A percentile compares a stretch with the other conserved stretches of the same genome.
phyloP scores from a whole-genome alignment of 1,284 basidiomycete genomes.

The Pseudozyma sp. region DNA sequence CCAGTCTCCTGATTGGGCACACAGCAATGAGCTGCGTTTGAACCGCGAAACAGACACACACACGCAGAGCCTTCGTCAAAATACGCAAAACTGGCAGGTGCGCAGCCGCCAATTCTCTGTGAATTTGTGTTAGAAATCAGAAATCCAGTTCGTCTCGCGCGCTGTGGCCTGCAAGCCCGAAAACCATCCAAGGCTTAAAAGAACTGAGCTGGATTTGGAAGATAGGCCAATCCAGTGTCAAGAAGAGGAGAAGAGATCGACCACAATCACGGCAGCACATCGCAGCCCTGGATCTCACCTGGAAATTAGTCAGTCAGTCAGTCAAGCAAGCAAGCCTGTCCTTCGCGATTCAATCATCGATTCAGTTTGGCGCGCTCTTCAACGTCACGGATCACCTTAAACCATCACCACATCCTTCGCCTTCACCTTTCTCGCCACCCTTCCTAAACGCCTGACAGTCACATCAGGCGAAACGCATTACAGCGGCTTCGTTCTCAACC shows the following conservation, averaged over 20 bases:
- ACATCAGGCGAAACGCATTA: conserved; percentile 24
- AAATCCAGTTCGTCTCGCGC: conserved; percentile 4
- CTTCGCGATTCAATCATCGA: conserved; percentile 12
- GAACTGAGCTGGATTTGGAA: conserved; percentile 5
- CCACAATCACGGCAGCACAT: conserved; percentile 10
- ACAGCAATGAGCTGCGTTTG: background rate
- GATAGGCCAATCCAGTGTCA: background rate
- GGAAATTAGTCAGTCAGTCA: conserved; percentile 13
- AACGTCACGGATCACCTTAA: conserved; percentile 3
- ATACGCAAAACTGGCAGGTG: conserved; percentile 24
- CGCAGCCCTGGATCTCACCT: background rate
- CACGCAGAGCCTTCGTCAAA: conserved; percentile 3
- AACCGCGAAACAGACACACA: background rate
- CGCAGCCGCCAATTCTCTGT: conserved; percentile 6
- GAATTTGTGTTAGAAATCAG: conserved; percentile 2
- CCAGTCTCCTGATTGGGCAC: conserved; percentile 37
- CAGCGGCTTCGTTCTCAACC: conserved; percentile 11
- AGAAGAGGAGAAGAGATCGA: conserved; percentile 6
- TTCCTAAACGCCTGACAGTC: conserved; percentile 23
- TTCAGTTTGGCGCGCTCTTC: conserved; percentile 33
- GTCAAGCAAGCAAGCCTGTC: conserved; percentile 26
- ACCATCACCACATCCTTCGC: conserved; percentile 12
- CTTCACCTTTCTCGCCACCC: conserved; percentile 14
- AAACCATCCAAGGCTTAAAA: background rate
- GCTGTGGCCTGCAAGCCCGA: background rate